Percentiles rank a stretch among this genome's conserved stretches.
Evolutionary conservation across 345 rosid genomes (phyloP).

Genomic region (Citrus australasica): DNA sequence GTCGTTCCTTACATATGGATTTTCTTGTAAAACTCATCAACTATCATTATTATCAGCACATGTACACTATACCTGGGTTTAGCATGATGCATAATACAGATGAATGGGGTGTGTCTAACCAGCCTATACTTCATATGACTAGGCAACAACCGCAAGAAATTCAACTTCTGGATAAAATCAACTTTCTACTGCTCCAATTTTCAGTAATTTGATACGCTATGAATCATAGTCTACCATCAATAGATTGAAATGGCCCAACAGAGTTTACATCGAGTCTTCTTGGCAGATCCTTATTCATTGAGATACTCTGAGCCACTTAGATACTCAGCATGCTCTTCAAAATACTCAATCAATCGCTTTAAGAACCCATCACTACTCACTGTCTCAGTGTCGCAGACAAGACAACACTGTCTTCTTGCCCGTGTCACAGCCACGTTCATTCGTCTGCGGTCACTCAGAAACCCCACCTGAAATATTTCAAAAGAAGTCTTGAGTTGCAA

Average conservation of each 20-base stretch:
- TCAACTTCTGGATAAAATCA: background rate
- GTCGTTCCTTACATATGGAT: background rate
- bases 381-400: constrained; percentile 88
- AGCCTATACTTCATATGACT: background rate
- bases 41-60: background rate
- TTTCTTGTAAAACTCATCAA: background rate
- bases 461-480: constrained; percentile 59
- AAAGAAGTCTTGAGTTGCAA: constrained; percentile 7
- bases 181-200: background rate
- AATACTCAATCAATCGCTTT: constrained; percentile 72
- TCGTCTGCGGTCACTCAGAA: constrained; percentile 73
- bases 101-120: background rate
- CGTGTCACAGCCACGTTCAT: constrained; percentile 98
- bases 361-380: constrained; percentile 69
- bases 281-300: constrained; percentile 24
- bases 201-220: background rate
- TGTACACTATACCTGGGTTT: background rate
- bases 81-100: background rate
- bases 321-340: constrained; percentile 92
- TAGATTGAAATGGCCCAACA: background rate
- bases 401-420: constrained; percentile 88
- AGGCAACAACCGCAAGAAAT: background rate
- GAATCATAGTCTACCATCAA: background rate
- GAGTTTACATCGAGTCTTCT: background rate
- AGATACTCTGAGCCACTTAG: constrained; percentile 82